phyloP scores from a whole-genome alignment of 2,329 filamentous ascomycete genomes.

The Cordyceps cicadae region DNA sequence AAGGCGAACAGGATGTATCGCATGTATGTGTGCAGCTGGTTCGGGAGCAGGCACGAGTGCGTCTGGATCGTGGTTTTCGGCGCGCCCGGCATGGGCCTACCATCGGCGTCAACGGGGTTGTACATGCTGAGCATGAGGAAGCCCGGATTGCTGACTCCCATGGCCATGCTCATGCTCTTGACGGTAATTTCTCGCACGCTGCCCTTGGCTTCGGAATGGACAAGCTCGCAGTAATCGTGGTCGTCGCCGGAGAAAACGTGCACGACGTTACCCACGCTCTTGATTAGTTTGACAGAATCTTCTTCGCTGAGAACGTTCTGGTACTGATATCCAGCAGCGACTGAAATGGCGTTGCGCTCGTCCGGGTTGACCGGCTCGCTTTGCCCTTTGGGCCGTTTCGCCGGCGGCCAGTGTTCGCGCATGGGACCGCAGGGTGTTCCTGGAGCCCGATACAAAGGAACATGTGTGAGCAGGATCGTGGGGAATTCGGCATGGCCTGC shows the following conservation, averaged over 20 bases:
- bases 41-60: slow-evolving; percentile 82
- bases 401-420: slow-evolving; percentile 74
- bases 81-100: slow-evolving; percentile 36
- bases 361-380: slow-evolving; percentile 48
- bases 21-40: slow-evolving; percentile 77
- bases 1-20: slow-evolving; percentile 61
- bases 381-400: slow-evolving; percentile 52
- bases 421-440: slow-evolving; percentile 82
- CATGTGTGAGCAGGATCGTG: slow-evolving; percentile 81
- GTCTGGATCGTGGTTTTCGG: slow-evolving; percentile 64
- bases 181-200: slow-evolving; percentile 79
- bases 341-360: slow-evolving; percentile 67
- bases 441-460: slow-evolving; percentile 74
- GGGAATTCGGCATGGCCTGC: slow-evolving; percentile 58
- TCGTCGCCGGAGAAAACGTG: slow-evolving; percentile 94
- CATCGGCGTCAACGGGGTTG: slow-evolving; percentile 70
- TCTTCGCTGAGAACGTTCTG: slow-evolving; percentile 81
- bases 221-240: slow-evolving; percentile 92
- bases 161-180: slow-evolving; percentile 91
- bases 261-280: slow-evolving; percentile 70
- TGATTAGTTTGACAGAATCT: slow-evolving; percentile 67
- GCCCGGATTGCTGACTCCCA: slow-evolving; percentile 83
- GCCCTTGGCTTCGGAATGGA: slow-evolving; percentile 61
- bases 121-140: slow-evolving; percentile 85
- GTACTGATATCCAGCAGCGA: slow-evolving; percentile 83